Percentiles rank a stretch among this genome's conserved stretches.
These are phyloP conservation scores for Arxiozyma slooffiae DNA, from an alignment of 1,139 yeast genomes.

Conservation along the genomic window DNA sequence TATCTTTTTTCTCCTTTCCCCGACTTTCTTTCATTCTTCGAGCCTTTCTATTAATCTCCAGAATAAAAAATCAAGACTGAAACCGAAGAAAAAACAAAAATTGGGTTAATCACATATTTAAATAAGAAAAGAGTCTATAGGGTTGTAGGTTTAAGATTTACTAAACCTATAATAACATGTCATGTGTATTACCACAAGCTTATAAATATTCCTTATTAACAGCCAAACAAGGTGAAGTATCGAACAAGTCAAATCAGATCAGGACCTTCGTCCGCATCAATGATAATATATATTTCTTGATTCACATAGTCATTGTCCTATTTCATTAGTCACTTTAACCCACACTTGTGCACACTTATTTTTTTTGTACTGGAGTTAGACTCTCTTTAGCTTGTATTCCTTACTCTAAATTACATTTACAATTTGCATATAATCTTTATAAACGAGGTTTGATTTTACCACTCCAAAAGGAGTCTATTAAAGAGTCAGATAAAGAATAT, in stretches of 20 bases:
- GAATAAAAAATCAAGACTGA: no score
- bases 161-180: not conserved
- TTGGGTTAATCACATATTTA: not conserved
- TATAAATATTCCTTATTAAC: not conserved
- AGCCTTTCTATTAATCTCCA: not conserved
- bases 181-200: no score
- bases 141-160: no score
- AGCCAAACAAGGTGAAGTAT: no score
- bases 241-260: not conserved
- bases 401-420: constrained; percentile 71
- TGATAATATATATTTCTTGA: no score
- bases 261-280: not conserved
- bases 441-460: constrained; percentile 83
- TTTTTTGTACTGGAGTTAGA: constrained; percentile 72
- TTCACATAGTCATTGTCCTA: constrained; percentile 19
- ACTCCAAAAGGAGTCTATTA: constrained; percentile 75
- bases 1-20: not conserved
- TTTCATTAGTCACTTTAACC: constrained; percentile 82
- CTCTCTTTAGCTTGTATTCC: constrained; percentile 74
- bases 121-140: not conserved
- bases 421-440: constrained; percentile 73
- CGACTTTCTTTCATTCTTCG: not conserved
- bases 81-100: no score
- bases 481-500: constrained; percentile 74
- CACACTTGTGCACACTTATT: constrained; percentile 82